Percentiles rank a stretch among this genome's conserved stretches.
Evolutionary conservation across 2,329 filamentous ascomycete species (phyloP).

Genomic region (Aspergillus aculeatus): DNA sequence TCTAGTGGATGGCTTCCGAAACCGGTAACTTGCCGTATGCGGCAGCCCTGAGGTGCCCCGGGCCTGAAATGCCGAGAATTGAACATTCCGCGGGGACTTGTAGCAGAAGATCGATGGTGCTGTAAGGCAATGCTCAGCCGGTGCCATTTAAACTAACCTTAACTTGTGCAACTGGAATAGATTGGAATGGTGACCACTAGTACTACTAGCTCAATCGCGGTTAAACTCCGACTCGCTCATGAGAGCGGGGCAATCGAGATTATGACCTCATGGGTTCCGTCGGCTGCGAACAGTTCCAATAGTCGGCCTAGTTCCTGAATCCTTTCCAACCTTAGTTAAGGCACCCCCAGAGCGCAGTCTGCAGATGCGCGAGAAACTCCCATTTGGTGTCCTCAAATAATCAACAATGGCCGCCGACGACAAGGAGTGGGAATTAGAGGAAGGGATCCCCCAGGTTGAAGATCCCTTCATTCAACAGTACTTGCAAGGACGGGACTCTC

Average conservation of each 20-base stretch:
- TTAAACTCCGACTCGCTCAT: neutral
- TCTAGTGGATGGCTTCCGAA: too few species aligned
- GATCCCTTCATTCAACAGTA: constrained; percentile 85
- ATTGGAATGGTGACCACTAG: too few species aligned
- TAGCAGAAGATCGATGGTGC: too few species aligned
- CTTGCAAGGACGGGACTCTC: constrained; percentile 68
- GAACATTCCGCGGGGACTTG: too few species aligned
- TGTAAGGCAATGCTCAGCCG: too few species aligned
- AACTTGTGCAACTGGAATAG: too few species aligned
- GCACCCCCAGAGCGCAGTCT: too few species aligned
- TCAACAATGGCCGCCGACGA: neutral
- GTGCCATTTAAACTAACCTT: too few species aligned
- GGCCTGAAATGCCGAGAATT: too few species aligned
- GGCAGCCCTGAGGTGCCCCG: too few species aligned
- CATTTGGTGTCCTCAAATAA: neutral
- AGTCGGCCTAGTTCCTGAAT: neutral
- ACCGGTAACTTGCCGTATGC: too few species aligned
- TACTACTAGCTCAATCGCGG: neutral
- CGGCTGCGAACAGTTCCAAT: neutral
- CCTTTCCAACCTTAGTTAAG: too few species aligned
- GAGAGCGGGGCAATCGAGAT: neutral
- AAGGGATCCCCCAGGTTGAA: constrained; percentile 48
- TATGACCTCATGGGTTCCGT: neutral
- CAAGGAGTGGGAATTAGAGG: constrained; percentile 36
- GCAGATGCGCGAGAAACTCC: neutral